These are phyloP conservation scores for Thinopyrum elongatum DNA, from an alignment of 176 grass and related monocot genomes.

Conservation along the genomic window DNA sequence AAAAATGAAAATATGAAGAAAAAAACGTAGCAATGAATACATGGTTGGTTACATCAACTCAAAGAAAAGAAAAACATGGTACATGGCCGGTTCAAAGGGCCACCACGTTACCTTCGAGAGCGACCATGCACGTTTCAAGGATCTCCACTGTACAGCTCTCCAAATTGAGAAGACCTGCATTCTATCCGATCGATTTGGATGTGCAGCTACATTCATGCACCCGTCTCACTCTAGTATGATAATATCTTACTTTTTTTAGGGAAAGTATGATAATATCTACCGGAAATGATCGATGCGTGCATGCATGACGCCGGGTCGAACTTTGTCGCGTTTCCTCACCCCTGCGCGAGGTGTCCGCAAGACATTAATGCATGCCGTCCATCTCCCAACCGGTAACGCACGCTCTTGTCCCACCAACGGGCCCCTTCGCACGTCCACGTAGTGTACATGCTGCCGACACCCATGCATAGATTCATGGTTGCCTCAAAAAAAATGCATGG, in stretches of 20 bases:
- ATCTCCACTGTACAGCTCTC: background rate
- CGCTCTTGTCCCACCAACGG: no score
- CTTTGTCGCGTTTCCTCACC: background rate
- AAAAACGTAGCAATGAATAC: no score
- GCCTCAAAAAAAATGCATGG: no score
- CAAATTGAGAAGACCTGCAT: background rate
- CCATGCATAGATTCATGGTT: no score
- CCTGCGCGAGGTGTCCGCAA: background rate
- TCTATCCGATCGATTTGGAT: background rate
- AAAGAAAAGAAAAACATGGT: no score
- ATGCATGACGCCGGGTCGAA: background rate
- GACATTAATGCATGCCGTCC: background rate
- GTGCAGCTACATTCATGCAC: background rate
- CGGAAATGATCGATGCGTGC: background rate
- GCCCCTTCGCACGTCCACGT: no score
- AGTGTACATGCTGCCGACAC: no score
- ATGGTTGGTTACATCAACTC: no score
- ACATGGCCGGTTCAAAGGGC: background rate
- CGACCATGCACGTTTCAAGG: background rate
- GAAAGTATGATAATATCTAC: background rate
- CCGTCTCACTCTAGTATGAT: background rate
- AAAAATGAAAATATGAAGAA: no score
- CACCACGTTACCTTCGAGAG: background rate
- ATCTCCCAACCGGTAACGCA: no score
- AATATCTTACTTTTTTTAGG: no score